Evolutionary conservation across 306 rosid genomes (phyloP), one percentile per base, ranked within the genome.

Genomic region (Lathyrus oleraceus): DNA sequence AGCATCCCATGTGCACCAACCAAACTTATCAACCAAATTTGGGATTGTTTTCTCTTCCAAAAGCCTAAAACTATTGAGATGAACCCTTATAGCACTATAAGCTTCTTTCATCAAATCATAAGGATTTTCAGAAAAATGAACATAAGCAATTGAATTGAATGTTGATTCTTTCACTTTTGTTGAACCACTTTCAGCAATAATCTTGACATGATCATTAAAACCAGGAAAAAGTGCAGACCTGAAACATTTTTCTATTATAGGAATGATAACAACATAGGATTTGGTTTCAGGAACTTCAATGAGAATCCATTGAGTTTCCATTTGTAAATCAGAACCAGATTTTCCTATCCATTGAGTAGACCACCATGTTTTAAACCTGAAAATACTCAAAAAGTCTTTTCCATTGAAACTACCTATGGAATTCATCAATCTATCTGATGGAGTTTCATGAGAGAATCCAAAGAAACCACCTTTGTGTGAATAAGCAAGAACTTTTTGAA

Each of bases 1-100:
- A 7, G 96, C 89, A 85, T 90, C 96, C 96, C 98, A 92, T 17
- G 96, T 92, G 83, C 96, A 92, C 98, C 98, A 92, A 32, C 98
- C 96, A 12, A 92, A 92, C 49, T 90, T 92, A 67, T 88, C 87
- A 23, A 79, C 79, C 2, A 90, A 16, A 30, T 58, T 80, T 14
- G 93, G 92, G 5, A 74, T 27, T 1, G 62, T 73, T 80, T 92
- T 92, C 83, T 92, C 98, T 76, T 90, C 98, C 70, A 90, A 84
- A 13, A 92, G 87, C 77, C 63, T 86, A 32, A 92, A 88, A 8
- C 88, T 77, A 16, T 84, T 74, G 49, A 88, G 86, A 67, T 90
- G 88, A 44, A 90, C 82, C 78, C 98, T 92, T 10, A 90, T 23
- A 42, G 88, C 86, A 81, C 83, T 49, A 43, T 81, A 89, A n/a